Percentiles rank a stretch among this genome's conserved stretches.
Conservation (phyloP, 345 rosid genomes). For the thale cress (Arabidopsis thaliana) region DNA sequence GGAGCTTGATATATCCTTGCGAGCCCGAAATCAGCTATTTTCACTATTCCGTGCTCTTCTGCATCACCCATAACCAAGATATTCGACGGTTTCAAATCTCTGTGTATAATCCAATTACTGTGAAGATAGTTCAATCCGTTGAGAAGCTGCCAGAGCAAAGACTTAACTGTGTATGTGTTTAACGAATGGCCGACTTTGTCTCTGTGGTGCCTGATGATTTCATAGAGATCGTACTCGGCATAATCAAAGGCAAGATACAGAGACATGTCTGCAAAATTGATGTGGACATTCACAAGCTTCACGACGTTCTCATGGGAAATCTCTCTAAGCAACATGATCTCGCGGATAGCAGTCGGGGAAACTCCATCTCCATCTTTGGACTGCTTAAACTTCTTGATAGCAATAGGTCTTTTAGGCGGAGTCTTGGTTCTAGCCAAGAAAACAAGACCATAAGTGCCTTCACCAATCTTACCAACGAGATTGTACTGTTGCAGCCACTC, state of each 20-base stretch:
- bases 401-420: conserved; percentile 78
- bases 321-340: conserved; percentile 97
- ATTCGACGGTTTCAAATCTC: conserved; percentile 97
- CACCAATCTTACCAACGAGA: conserved; percentile 97
- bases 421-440: conserved; percentile 88
- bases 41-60: conserved; percentile 95
- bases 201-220: conserved; percentile 92
- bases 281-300: conserved; percentile 97
- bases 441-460: conserved; percentile 98
- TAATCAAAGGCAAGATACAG: conserved; percentile 94
- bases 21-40: conserved; percentile 97
- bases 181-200: conserved; percentile 73
- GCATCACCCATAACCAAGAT: conserved; percentile 99
- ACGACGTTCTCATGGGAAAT: conserved; percentile 94
- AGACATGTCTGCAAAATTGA: conserved; percentile 93
- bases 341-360: conserved; percentile 99
- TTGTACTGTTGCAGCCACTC: conserved; percentile 99
- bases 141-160: conserved; percentile 97
- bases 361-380: conserved; percentile 99
- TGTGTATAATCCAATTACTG: conserved; percentile 98
- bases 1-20: conserved; percentile 98
- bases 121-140: conserved; percentile 97
- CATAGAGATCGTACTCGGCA: conserved; percentile 95
- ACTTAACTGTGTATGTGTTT: conserved; percentile 86
- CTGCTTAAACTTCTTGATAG: conserved; percentile 98